Base-by-base conservation (phyloP, 2,329 filamentous ascomycete species). In the Alternaria sp. region DNA sequence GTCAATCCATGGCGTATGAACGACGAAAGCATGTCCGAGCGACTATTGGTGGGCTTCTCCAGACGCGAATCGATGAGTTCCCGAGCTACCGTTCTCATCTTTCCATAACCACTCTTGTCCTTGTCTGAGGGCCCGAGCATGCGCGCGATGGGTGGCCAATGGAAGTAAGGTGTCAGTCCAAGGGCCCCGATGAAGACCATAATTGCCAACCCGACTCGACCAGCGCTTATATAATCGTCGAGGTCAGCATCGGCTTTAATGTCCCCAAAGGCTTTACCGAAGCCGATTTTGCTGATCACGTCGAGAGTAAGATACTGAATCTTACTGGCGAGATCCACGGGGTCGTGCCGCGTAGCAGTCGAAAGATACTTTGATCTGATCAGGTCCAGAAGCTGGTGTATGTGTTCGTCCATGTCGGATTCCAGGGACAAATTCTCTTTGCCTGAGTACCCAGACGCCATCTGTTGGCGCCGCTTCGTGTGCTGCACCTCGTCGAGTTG, bases 261-360 rank as follows among this genome's bases (percentile, higher is more conserved):
- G 64, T 83, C 84, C 2, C 85, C 85, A 62, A 85, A 85, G 0
- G 84, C 71, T 13, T 81, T 67, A 3, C 85, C 86, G 59, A 87
- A 85, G 0, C 84, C 83, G 6, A 88, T 73, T 32, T 80, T 81
- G 50, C 81, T 84, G 62, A 88, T 86, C 47, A 86, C 81, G 62
- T 88, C 86, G 10, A 87, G 78, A 1, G 85, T 85, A 58, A 87
- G 83, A 73, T 80, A 87, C 54, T 86, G 84, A 4, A 80, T 76
- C 60, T 85, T 84, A 3, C 72, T 74, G 2, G 77, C 82, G 59
- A 84, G 72, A 61, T 87, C 84, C 57, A 86, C 71, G 1, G 77
- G 70, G 2, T 30, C 66, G 5, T 59, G 67, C 0, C 28, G 40
- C 28, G 40, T 17, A 1, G 60, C 13, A 1, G 63, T 63, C 15